Conservation (phyloP, 805 yeast genomes). For the Clavispora santaluciae region DNA sequence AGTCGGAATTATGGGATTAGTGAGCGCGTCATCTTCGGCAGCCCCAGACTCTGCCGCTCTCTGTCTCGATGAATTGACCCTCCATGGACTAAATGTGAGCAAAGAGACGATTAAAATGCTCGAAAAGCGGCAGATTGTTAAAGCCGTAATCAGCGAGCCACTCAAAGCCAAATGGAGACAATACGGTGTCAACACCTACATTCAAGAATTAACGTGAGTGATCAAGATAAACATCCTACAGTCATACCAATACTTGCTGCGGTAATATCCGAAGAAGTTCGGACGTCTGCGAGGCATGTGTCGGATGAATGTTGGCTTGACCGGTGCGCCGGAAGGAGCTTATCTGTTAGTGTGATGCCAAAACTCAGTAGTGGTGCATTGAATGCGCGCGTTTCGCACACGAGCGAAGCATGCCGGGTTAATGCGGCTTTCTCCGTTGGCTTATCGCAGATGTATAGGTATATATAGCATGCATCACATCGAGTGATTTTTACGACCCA, state of each 20-base stretch:
- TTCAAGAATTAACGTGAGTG: constrained; percentile 5
- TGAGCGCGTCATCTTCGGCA: constrained; percentile 13
- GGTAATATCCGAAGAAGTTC: too few species aligned
- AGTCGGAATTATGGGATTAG: constrained; percentile 31
- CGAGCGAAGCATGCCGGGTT: not conserved
- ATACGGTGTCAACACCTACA: constrained; percentile 32
- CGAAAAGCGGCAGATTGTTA: constrained; percentile 15
- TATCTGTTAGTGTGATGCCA: not conserved
- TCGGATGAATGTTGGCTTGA: too few species aligned
- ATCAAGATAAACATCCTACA: not conserved
- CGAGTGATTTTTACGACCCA: not conserved
- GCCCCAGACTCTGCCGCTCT: constrained; percentile 4
- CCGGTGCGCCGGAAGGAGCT: too few species aligned
- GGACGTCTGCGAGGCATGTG: too few species aligned
- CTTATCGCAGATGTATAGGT: not conserved
- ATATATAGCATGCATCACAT: not conserved
- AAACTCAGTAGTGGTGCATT: not conserved
- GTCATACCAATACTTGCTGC: too few species aligned
- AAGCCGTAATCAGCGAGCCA: constrained; percentile 20
- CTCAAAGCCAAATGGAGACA: constrained; percentile 27
- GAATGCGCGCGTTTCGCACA: not conserved
- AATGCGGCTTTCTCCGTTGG: not conserved
- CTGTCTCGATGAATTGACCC: constrained; percentile 18
- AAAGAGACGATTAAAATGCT: constrained; percentile 22
- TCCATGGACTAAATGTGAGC: constrained; percentile 33